These are phyloP conservation scores for Leccinum imitatum DNA, from an alignment of 768 basidiomycete species.

Conservation along the genomic window DNA sequence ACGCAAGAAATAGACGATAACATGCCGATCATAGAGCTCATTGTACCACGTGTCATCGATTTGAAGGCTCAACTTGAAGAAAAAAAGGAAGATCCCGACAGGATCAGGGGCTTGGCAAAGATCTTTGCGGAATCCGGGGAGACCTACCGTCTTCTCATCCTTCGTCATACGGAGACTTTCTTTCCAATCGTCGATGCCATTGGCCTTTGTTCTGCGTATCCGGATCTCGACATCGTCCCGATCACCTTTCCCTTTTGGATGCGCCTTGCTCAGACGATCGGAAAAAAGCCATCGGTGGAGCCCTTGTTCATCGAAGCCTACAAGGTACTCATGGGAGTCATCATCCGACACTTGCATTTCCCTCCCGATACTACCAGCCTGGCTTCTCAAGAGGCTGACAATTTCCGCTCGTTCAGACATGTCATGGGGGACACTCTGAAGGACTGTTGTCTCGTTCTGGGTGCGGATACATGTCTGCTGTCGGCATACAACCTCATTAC, in stretches of 20 bases:
- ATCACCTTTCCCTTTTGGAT: slow-evolving; percentile 99
- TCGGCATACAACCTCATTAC: slow-evolving; percentile 81
- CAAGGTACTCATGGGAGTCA: slow-evolving; percentile 76
- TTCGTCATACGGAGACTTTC: slow-evolving; percentile 89
- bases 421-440: slow-evolving; percentile 99
- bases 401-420: slow-evolving; percentile 93
- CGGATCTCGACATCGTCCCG: slow-evolving; percentile 92
- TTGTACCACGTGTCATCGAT: slow-evolving; percentile 83
- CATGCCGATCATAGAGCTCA: slow-evolving; percentile 81
- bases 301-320: slow-evolving; percentile 84
- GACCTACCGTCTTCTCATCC: slow-evolving; percentile 84
- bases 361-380: slow-evolving; percentile 67
- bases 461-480: slow-evolving; percentile 79
- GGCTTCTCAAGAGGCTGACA: slow-evolving; percentile 84
- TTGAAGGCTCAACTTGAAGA: slow-evolving; percentile 62
- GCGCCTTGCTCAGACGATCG: slow-evolving; percentile 87
- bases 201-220: slow-evolving; percentile 87
- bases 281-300: slow-evolving; percentile 68
- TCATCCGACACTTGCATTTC: slow-evolving; percentile 91
- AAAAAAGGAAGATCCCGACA: slow-evolving; percentile 77
- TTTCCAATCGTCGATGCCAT: slow-evolving; percentile 96
- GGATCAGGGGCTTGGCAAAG: slow-evolving; percentile 84
- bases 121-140: slow-evolving; percentile 98
- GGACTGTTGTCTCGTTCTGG: slow-evolving; percentile 94
- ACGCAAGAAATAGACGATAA: slow-evolving; percentile 97